Evolutionary conservation across 2,329 filamentous ascomycete species (phyloP), one percentile per base, ranked within the genome.

Genomic region (Fusarium anguioides): DNA sequence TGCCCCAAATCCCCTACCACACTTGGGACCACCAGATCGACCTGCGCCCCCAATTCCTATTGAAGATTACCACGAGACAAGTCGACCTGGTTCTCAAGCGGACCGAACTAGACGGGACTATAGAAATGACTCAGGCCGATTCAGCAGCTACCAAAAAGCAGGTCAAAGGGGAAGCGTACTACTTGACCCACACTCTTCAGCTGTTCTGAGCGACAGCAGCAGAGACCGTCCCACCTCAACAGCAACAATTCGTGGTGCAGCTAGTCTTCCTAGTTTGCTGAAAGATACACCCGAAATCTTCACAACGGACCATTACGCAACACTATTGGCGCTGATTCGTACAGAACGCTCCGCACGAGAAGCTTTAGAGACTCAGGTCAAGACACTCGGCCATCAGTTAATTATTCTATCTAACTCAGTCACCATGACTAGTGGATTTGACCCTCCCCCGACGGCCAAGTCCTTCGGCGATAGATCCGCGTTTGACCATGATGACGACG

Each of bases 341-440:
- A 80, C 81, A 3, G 88, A 90, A 72, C 85, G 87, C 24, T 81
- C 81, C 1, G 84, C 85, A 7, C 82, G 88, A 7, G 79, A 83
- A 55, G 79, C 81, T 6, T 81, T 90, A 6, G 88, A 89, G 72
- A 77, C 79, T 3, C 82, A 88, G 57, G 85, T 90, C 29, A 83
- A 80, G 55, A 82, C 80, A 39, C 78, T 90, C 8, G 81, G 80
- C 21, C 82, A 83, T 31, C 81, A 82, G 40, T 66, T 88, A 44
- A 82, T 83, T 65, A 74, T 82, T 11, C 68, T 86, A 44, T 81
- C 81, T 50, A 81, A 81, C 73, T 77, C 68, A 60, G 54, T 67
- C 18, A 46, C 49, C 24, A 66, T 55, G 51, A 48, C 69, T 11
- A 54, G 69, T 9, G 65, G 68, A 17, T 70, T 70, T 37, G 74